Base-by-base conservation (phyloP, 1,284 basidiomycete species). In the Meira miltonrushii region DNA sequence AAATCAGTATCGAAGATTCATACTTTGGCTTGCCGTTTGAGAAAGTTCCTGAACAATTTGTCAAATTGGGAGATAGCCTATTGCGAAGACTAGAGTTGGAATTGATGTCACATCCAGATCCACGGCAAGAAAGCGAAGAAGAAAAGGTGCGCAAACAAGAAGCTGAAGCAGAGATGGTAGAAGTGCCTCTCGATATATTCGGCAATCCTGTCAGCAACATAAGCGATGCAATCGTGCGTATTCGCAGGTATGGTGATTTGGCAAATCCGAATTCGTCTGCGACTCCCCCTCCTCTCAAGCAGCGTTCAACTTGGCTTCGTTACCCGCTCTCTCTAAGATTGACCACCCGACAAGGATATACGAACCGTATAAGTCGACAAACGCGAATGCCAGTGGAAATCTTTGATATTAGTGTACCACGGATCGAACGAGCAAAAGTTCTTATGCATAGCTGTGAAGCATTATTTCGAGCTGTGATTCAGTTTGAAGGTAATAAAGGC, bases 1-100 rank as follows among this genome's bases (percentile, higher is more conserved):
- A 79, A 56, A 74, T 79, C 39, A 72, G 71, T 28, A 72, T 79
- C 19, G 79, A 80, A 54, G 78, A 80, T 55, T 75, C 72, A 2
- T 77, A 67, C 21, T 61, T 63, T 9, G 64, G 68, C 43, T 46
- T 71, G 9, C 54, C 61, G 0, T 64, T 58, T 13, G 41, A 60
- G 4, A 59, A 61, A 6, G 62, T 67, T 7, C 60, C 68, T 12
- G 33, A 37, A 10, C 61, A 74, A 52, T 61, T 73, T 40, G 1
- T 48, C 2, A 48, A 58, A 11, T 60, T 75, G 1, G 59, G 64
- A 0, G 28, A 55, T 6, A 66, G 67, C 2, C 63, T 75, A 5
- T 52, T 75, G 12, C 44, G 64, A 12, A 52, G 73, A 17, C 66
- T 78, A 13, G 66, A 77, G 58, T 54, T 66, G 23, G 71, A 76